phyloP scores from a whole-genome alignment of 1,284 basidiomycete species.

The Microbotryomycetes sp. region DNA sequence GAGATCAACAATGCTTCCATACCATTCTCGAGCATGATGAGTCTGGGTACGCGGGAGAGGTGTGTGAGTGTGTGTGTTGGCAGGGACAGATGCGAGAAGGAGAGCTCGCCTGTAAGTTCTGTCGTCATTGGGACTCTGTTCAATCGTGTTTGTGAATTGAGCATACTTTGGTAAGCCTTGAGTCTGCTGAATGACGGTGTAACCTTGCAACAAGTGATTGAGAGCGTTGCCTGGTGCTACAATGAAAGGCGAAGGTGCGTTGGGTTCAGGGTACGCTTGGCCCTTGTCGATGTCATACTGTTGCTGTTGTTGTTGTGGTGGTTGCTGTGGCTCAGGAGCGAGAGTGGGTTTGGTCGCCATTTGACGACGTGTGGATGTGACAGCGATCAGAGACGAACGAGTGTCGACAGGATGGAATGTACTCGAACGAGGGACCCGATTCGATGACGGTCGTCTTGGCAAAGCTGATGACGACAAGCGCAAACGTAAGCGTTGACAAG shows the following conservation, averaged over 20 bases:
- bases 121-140: constrained; percentile 69
- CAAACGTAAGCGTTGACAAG: background rate
- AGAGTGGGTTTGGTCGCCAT: background rate
- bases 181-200: background rate
- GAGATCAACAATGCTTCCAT: constrained; percentile 79
- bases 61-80: too few species aligned
- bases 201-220: constrained; percentile 18
- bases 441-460: too few species aligned
- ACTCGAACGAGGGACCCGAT: too few species aligned
- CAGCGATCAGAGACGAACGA: background rate
- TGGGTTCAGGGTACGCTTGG: constrained; percentile 1
- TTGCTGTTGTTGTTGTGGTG: background rate
- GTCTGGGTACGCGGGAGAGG: constrained; percentile 39
- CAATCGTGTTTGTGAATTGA: constrained; percentile 60
- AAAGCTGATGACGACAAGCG: background rate
- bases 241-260: constrained; percentile 26
- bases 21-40: constrained; percentile 80
- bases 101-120: constrained; percentile 55
- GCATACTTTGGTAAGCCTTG: constrained; percentile 34
- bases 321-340: background rate
- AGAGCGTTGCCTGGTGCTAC: constrained; percentile 12
- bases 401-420: too few species aligned
- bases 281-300: constrained; percentile 12
- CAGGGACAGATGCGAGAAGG: too few species aligned
- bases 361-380: background rate